Conservation (phyloP, 805 yeast species). For the Spencermartinsiella europaea region DNA sequence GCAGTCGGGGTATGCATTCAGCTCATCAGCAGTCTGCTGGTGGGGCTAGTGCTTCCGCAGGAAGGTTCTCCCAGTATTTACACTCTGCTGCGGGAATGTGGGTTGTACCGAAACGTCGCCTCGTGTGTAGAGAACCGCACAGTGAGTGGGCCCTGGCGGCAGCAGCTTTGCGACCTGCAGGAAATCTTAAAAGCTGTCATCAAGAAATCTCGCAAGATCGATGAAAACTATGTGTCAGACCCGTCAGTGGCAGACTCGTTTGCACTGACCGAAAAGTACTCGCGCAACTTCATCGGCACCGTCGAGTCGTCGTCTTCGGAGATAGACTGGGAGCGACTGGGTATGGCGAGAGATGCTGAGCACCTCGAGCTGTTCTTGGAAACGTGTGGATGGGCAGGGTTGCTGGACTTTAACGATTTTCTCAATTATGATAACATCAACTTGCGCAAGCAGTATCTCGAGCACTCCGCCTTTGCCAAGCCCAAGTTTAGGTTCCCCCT, state of each 20-base stretch:
- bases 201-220: constrained; percentile 13
- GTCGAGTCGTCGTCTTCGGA: constrained; percentile 8
- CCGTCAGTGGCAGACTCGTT: constrained; percentile 10
- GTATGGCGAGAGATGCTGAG: constrained; percentile 15
- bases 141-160: constrained; percentile 18
- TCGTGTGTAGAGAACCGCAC: constrained; percentile 19
- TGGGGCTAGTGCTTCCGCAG: constrained; percentile 17
- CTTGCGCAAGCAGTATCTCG: constrained; percentile 21
- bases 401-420: constrained; percentile 25
- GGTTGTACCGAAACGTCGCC: constrained; percentile 19
- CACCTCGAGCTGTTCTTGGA: constrained; percentile 15
- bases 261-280: constrained; percentile 11
- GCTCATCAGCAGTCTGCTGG: constrained; percentile 15
- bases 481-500: constrained; percentile 21
- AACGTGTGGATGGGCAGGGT: constrained; percentile 19
- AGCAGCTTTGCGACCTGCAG: constrained; percentile 22
- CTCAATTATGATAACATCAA: constrained; percentile 18
- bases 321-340: constrained; percentile 21
- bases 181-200: constrained; percentile 22
- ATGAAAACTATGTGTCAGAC: constrained; percentile 4
- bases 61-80: constrained; percentile 13
- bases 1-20: constrained; percentile 17
- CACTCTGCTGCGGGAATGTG: constrained; percentile 21
- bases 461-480: constrained; percentile 22
- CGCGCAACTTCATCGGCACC: constrained; percentile 18